phyloP scores from a whole-genome alignment of 2,329 filamentous ascomycete genomes.

The Penicillium sp. region DNA sequence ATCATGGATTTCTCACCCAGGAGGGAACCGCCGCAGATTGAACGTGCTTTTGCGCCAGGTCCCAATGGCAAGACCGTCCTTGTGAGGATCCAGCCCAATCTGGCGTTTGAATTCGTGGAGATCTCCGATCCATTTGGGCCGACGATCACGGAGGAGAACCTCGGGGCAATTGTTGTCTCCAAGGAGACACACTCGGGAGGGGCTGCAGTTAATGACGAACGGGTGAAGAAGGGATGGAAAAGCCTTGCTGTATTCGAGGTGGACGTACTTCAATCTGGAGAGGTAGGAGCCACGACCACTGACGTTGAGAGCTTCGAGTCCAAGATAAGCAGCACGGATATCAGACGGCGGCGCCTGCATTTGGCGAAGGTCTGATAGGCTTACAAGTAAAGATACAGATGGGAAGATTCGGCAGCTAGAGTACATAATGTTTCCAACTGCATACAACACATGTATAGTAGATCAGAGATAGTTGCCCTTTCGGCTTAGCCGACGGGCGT shows the following conservation, averaged over 20 bases:
- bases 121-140: conserved; percentile 88
- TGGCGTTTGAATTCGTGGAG: conserved; percentile 73
- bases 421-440: conserved; percentile 6
- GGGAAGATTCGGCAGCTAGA: conserved; percentile 3
- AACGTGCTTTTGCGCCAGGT: conserved; percentile 35
- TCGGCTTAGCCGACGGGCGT: too few species aligned
- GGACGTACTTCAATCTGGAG: conserved; percentile 72
- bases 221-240: conserved; percentile 70
- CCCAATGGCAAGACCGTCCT: conserved; percentile 41
- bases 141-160: conserved; percentile 74
- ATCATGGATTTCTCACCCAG: conserved; percentile 56
- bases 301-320: conserved; percentile 62
- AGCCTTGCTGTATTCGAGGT: conserved; percentile 79
- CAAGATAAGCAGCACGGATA: conserved; percentile 91
- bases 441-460: too few species aligned
- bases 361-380: conserved; percentile 30
- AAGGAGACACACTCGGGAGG: conserved; percentile 83
- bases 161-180: conserved; percentile 80
- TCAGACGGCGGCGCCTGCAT: conserved; percentile 54
- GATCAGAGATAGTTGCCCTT: too few species aligned
- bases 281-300: conserved; percentile 38
- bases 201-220: conserved; percentile 77
- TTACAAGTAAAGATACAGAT: conserved; percentile 4
- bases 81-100: conserved; percentile 54
- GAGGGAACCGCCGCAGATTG: conserved; percentile 31